phyloP scores from a whole-genome alignment of 2,329 filamentous ascomycete genomes.

The Didymosphaeria variabile region DNA sequence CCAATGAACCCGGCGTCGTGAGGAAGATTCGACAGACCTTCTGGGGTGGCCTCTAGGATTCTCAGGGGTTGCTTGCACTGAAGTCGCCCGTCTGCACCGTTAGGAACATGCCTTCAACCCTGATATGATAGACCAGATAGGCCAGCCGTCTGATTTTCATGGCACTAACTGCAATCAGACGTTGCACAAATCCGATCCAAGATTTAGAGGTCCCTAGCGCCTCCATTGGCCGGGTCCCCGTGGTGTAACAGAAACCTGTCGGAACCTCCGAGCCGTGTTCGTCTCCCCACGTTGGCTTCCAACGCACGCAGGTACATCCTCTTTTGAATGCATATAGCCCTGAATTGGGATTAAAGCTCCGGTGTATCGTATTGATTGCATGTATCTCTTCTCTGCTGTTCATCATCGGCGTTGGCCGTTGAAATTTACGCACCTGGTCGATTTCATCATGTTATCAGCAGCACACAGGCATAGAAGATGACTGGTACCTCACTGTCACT shows the following conservation, averaged over 20 bases:
- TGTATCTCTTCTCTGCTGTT: neutral
- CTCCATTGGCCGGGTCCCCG: neutral
- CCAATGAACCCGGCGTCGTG: neutral
- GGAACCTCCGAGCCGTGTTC: neutral
- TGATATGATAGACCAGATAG: slow-evolving; percentile 9
- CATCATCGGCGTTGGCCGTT: neutral
- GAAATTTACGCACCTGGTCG: too few relatives aligned
- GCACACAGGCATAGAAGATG: neutral
- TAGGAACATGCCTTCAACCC: neutral
- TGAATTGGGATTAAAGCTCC: neutral
- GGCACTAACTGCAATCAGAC: neutral
- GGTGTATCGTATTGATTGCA: neutral
- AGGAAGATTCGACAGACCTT: neutral
- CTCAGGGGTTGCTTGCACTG: slow-evolving; percentile 1
- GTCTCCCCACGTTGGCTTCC: neutral
- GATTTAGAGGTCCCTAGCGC: neutral
- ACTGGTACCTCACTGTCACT: neutral
- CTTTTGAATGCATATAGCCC: neutral
- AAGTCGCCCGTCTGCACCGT: neutral
- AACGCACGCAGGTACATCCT: neutral
- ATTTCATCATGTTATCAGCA: neutral
- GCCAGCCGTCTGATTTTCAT: neutral
- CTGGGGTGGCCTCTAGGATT: neutral
- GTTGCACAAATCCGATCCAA: neutral
- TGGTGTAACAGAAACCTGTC: neutral